Conservation (phyloP, 352 stramenopile genomes). For the Peronospora belbahrii region DNA sequence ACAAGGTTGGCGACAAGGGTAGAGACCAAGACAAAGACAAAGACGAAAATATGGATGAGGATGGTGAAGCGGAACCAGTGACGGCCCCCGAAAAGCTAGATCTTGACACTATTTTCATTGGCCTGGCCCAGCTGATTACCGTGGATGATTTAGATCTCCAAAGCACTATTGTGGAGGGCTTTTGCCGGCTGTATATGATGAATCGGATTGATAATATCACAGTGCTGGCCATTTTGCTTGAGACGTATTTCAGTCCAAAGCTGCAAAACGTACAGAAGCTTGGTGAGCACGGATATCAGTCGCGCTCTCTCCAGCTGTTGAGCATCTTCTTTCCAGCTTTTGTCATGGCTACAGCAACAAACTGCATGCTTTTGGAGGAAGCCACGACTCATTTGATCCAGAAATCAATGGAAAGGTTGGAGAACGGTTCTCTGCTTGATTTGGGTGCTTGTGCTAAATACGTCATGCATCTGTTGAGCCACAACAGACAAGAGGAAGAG, state of each 20-base stretch:
- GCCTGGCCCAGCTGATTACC: conserved; percentile 40
- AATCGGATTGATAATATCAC: conserved; percentile 57
- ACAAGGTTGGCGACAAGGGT: conserved; percentile 4
- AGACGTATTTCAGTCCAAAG: conserved; percentile 62
- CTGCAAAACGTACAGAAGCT: conserved; percentile 47
- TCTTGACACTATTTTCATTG: conserved; percentile 53
- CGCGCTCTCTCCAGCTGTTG: conserved; percentile 55
- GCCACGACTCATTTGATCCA: conserved; percentile 54
- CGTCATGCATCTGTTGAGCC: conserved; percentile 48
- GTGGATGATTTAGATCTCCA: conserved; percentile 65
- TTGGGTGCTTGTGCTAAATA: conserved; percentile 48
- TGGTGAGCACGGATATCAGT: conserved; percentile 53
- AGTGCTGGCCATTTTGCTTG: conserved; percentile 55
- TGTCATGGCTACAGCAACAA: conserved; percentile 36
- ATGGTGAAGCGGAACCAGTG: conserved; percentile 13
- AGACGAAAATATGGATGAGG: conserved; percentile 21
- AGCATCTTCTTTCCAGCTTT: conserved; percentile 75
- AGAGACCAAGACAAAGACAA: conserved; percentile 7
- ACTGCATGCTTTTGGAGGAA: conserved; percentile 61
- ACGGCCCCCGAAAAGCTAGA: conserved; percentile 30
- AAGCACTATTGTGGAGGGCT: conserved; percentile 67
- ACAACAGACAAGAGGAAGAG: conserved; percentile 30
- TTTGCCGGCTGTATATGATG: conserved; percentile 67
- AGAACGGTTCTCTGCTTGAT: conserved; percentile 38
- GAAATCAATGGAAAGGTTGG: conserved; percentile 47